Percentiles rank a stretch among this genome's conserved stretches.
Conservation (phyloP, 305 asterid species). For the Fraxinus paxiana region DNA sequence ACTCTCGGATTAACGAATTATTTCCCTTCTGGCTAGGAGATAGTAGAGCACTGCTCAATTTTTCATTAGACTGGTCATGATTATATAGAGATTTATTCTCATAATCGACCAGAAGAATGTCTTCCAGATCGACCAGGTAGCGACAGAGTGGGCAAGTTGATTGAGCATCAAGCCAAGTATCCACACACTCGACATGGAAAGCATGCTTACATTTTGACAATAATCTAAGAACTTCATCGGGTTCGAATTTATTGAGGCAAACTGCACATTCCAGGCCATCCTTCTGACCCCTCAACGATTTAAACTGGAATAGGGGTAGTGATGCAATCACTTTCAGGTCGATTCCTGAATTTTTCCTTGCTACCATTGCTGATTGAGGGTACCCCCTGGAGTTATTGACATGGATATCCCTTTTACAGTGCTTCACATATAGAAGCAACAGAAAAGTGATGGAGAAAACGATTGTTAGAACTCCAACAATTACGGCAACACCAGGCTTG, state of each 20-base stretch:
- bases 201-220: slow-evolving; percentile 86
- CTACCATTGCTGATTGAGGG: no score
- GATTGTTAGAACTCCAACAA: no score
- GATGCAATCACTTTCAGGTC: slow-evolving; percentile 48
- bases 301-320: slow-evolving; percentile 62
- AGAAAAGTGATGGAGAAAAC: no score
- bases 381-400: no score
- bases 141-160: slow-evolving; percentile 91
- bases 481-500: no score
- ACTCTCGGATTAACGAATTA: slow-evolving; percentile 20
- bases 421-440: no score
- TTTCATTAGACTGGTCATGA: not conserved
- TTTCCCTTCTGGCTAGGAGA: not conserved
- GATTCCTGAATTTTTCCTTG: slow-evolving; percentile 43
- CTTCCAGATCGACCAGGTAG: slow-evolving; percentile 74
- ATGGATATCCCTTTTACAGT: no score
- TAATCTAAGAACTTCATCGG: slow-evolving; percentile 53
- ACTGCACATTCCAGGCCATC: slow-evolving; percentile 86
- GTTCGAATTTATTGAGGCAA: slow-evolving; percentile 55
- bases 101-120: slow-evolving; percentile 45
- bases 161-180: slow-evolving; percentile 84
- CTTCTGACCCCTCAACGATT: slow-evolving; percentile 58
- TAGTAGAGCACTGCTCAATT: not conserved
- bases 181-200: slow-evolving; percentile 83
- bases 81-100: slow-evolving; percentile 21